phyloP scores from a whole-genome alignment of 2,329 filamentous ascomycete species.

The Botrytis squamosa region DNA sequence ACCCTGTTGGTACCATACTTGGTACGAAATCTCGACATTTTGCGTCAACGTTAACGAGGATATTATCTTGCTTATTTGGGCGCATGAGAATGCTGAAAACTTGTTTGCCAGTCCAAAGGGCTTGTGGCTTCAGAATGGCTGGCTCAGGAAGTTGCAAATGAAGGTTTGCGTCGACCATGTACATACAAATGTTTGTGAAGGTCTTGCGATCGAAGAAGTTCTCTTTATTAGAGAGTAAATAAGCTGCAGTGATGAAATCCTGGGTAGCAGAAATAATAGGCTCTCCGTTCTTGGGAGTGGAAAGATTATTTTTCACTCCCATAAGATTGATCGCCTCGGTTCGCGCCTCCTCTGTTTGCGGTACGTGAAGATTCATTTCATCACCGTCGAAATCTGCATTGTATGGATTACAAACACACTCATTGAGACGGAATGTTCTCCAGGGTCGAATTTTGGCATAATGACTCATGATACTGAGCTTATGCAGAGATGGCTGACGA shows the following conservation, averaged over 20 bases:
- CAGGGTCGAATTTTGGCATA: conserved; percentile 90
- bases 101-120: conserved; percentile 95
- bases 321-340: conserved; percentile 95
- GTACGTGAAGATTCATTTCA: conserved; percentile 98
- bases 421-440: conserved; percentile 94
- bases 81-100: conserved; percentile 89
- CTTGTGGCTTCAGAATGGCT: conserved; percentile 78
- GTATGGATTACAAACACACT: conserved; percentile 97
- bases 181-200: conserved; percentile 86
- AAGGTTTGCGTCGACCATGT: conserved; percentile 83
- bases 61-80: conserved; percentile 78
- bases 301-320: conserved; percentile 96
- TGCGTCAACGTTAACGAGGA: conserved; percentile 88
- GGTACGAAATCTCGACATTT: conserved; percentile 79
- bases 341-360: conserved; percentile 93
- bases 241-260: conserved; percentile 97
- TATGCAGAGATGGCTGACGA: conserved; percentile 94
- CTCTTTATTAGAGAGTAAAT: conserved; percentile 87
- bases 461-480: conserved; percentile 97
- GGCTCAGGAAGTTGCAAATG: conserved; percentile 84
- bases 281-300: conserved; percentile 95
- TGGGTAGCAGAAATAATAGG: conserved; percentile 99
- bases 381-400: conserved; percentile 99
- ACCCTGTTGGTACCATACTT: conserved; percentile 40
- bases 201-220: conserved; percentile 85